phyloP scores from a whole-genome alignment of 163 green algal species.

The Coccomyxa subellipsoidea region DNA sequence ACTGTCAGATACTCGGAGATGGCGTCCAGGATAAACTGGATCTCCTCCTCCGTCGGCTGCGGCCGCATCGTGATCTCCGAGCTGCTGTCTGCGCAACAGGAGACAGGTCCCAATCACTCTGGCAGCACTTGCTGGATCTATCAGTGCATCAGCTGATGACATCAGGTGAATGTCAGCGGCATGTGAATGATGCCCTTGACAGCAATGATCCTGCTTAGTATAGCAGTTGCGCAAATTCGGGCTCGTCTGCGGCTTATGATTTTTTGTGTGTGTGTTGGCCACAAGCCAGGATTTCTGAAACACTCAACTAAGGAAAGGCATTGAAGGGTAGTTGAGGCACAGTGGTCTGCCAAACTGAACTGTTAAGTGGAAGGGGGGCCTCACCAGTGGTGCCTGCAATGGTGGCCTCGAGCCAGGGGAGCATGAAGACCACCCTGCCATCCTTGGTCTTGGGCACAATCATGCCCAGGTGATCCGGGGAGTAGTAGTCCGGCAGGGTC shows the following conservation, averaged over 20 bases:
- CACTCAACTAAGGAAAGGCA: too few relatives aligned
- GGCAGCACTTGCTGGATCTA: too few relatives aligned
- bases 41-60: conserved; percentile 73
- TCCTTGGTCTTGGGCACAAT: conserved; percentile 99
- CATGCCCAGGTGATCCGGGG: conserved; percentile 73
- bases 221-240: too few relatives aligned
- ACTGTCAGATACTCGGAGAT: conserved; percentile 81
- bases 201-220: too few relatives aligned
- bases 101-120: too few relatives aligned
- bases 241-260: too few relatives aligned
- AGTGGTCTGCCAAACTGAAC: not conserved
- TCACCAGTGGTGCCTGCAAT: conserved; percentile 90
- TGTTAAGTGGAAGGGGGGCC: not conserved
- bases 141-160: too few relatives aligned
- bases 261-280: too few relatives aligned
- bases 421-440: conserved; percentile 95
- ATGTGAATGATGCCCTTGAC: too few relatives aligned
- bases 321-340: not conserved
- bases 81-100: conserved; percentile 53
- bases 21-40: conserved; percentile 93
- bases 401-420: conserved; percentile 86
- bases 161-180: too few relatives aligned
- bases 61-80: conserved; percentile 68
- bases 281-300: too few relatives aligned
- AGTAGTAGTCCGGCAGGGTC: conserved; percentile 94